Evolutionary conservation across 768 basidiomycete species (phyloP).

Genomic region (Mycena galericulata): DNA sequence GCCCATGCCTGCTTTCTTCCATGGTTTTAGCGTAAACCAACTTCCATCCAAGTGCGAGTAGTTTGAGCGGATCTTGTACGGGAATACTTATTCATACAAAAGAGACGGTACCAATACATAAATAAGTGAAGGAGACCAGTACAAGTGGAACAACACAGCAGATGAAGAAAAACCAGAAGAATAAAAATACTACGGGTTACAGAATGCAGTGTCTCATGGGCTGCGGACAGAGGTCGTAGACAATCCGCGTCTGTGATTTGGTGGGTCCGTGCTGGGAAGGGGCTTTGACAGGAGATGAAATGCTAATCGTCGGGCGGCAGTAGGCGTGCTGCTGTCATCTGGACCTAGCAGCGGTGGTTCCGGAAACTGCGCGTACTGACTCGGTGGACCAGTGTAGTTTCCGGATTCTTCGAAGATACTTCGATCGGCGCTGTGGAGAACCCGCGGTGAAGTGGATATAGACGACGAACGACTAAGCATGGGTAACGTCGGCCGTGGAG

Average conservation of each 20-base stretch:
- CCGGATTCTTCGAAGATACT: slow-evolving; percentile 59
- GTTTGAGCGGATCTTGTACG: slow-evolving; percentile 20
- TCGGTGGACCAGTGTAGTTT: slow-evolving; percentile 72
- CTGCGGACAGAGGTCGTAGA: slow-evolving; percentile 65
- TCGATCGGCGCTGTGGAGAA: slow-evolving; percentile 50
- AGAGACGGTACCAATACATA: slow-evolving; percentile 36
- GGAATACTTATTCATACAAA: slow-evolving; percentile 32
- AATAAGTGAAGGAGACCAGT: slow-evolving; percentile 32
- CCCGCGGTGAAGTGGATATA: slow-evolving; percentile 62
- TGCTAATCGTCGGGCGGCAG: slow-evolving; percentile 72
- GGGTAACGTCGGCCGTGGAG: slow-evolving; percentile 58
- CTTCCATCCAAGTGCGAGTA: neutral
- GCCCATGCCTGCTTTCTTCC: neutral
- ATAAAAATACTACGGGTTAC: slow-evolving; percentile 36
- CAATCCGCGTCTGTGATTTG: slow-evolving; percentile 64
- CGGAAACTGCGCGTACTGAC: slow-evolving; percentile 78
- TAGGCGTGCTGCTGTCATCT: slow-evolving; percentile 63
- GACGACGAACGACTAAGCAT: slow-evolving; percentile 67
- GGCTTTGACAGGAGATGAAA: slow-evolving; percentile 78
- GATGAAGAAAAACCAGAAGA: slow-evolving; percentile 12
- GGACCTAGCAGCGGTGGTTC: slow-evolving; percentile 65
- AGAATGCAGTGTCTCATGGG: slow-evolving; percentile 35
- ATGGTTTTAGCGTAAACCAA: neutral
- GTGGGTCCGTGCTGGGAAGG: slow-evolving; percentile 52
- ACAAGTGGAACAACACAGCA: slow-evolving; percentile 35